Conservation (phyloP, 129 eudicot genomes). For the Calendula officinalis region DNA sequence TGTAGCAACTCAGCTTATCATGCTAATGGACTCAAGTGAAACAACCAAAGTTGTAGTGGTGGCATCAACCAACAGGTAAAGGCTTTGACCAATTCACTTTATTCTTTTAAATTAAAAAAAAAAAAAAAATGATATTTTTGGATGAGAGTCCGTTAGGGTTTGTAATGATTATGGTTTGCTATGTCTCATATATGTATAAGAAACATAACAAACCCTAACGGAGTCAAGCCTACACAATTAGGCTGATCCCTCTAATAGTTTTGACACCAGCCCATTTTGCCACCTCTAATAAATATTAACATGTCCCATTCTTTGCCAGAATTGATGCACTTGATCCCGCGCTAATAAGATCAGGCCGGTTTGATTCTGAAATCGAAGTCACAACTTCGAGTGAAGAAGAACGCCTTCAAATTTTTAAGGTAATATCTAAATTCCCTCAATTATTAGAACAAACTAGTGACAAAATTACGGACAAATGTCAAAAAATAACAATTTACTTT, state of each 20-base stretch:
- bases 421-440: constrained; percentile 1
- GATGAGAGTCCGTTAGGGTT: too few relatives aligned
- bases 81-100: constrained; percentile 5
- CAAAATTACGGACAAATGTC: too few relatives aligned
- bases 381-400: constrained; percentile 82
- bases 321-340: constrained; percentile 97
- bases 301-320: constrained; percentile 24
- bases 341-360: constrained; percentile 84
- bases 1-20: constrained; percentile 71
- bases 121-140: too few relatives aligned
- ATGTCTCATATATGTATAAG: too few relatives aligned
- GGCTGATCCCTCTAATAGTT: too few relatives aligned
- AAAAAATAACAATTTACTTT: too few relatives aligned
- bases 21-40: constrained; percentile 75
- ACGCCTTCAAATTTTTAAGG: constrained; percentile 79
- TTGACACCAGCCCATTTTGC: too few relatives aligned
- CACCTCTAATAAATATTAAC: too few relatives aligned
- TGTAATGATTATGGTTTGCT: too few relatives aligned
- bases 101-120: not conserved
- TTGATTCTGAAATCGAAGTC: constrained; percentile 58
- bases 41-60: constrained; percentile 80
- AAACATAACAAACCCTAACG: too few relatives aligned
- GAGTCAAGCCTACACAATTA: too few relatives aligned
- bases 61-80: constrained; percentile 94
- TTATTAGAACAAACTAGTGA: not conserved